Evolutionary conservation across 176 grass and related monocot genomes (phyloP), one percentile per base, ranked within the genome.

Genomic region (Puya raimondii): DNA sequence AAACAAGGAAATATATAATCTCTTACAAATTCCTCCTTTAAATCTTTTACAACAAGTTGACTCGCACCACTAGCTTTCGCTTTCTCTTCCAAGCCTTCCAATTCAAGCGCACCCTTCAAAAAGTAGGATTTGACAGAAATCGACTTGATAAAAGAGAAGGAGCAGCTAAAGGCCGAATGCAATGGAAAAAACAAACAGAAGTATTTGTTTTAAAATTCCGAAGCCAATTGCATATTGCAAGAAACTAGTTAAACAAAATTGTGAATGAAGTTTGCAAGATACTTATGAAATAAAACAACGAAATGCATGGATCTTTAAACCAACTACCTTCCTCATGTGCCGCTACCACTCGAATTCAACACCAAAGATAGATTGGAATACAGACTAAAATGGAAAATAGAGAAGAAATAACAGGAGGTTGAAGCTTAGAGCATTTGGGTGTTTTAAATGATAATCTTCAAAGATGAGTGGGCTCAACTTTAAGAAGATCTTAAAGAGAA

Each of bases 61-160:
- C 89, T 93, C 64, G 89, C 94, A 69, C 94, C 94, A 63, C 89
- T 99, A 68, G 83, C 94, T 81, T 88, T 92, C 59, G 94, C 94
- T 73, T 99, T 99, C 52, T 84, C 83, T 73, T 99, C 94, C 64
- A 99, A 83, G 51, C 94, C 94, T 69, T 93, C 94, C 80, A 99
- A 70, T 80, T 99, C 94, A 71, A 93, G 75, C 52, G 74, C 84
- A 80, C 94, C 87, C 87, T 99, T 75, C 48, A 48, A 61, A 79
- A 23, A 48, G 66, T n/a, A 54, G 18, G 13, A 58, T 6, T 58
- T 58, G 15, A 58, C 18, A 58, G 16, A 58, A 17, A 26, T 26
- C 25, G 25, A 26, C 2, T 26, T 26, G 53, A 58, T 58, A 58
- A 58, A 58, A 58, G 53, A 58, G n/a, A n/a, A n/a, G 53, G 9